phyloP scores from a whole-genome alignment of 768 basidiomycete genomes.

The Phylloporus rhodoxanthus region DNA sequence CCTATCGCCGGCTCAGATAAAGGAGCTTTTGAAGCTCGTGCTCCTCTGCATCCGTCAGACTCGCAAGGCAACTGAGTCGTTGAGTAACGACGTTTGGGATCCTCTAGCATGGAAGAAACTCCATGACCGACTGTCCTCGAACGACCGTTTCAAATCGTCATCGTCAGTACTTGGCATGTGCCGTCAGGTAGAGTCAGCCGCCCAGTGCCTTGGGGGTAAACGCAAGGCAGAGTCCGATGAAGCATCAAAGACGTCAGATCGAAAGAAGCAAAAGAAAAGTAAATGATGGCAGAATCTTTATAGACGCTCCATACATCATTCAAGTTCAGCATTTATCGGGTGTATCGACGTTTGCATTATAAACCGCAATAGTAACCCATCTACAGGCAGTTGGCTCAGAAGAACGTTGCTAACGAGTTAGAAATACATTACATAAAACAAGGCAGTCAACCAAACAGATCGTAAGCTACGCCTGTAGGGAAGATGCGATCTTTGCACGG shows the following conservation, averaged over 20 bases:
- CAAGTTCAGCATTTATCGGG: too few species aligned
- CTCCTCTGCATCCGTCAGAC: conserved; percentile 62
- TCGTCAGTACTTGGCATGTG: conserved; percentile 57
- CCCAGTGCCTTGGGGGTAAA: conserved; percentile 24
- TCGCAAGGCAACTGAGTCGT: conserved; percentile 37
- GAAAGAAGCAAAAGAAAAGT: conserved; percentile 42
- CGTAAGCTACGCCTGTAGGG: conserved; percentile 5
- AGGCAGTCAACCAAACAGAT: neutral
- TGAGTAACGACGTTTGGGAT: conserved; percentile 49
- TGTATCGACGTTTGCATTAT: too few species aligned
- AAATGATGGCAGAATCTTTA: conserved; percentile 16
- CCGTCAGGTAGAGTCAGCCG: conserved; percentile 47
- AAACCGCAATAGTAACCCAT: too few species aligned
- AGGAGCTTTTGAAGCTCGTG: conserved; percentile 72
- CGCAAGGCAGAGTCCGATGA: conserved; percentile 34
- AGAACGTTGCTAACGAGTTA: too few species aligned
- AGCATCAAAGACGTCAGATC: conserved; percentile 36
- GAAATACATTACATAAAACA: neutral
- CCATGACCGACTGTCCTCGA: conserved; percentile 39
- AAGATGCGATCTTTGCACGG: conserved; percentile 9
- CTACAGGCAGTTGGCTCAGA: too few species aligned
- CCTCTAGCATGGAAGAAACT: conserved; percentile 51
- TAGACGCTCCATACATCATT: neutral
- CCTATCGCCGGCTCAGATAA: conserved; percentile 60
- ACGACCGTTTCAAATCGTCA: conserved; percentile 59